These are phyloP conservation scores for Zygosaccharomyces gambellarensis DNA, from an alignment of 805 yeast species.

Conservation along the genomic window DNA sequence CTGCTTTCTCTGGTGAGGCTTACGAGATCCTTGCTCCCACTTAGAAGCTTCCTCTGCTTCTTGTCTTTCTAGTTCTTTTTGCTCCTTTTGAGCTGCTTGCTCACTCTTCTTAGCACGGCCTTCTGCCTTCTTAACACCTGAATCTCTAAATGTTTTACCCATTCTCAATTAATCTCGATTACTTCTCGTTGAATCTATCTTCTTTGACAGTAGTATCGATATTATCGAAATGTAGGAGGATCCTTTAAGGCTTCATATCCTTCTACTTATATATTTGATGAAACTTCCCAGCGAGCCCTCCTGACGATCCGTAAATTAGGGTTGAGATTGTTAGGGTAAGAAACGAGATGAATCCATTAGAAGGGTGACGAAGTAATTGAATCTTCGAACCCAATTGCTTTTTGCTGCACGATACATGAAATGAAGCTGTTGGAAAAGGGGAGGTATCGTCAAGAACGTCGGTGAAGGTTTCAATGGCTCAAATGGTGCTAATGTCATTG, in stretches of 20 bases:
- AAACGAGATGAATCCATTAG: background rate
- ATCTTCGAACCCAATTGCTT: background rate
- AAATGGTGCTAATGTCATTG: too few relatives aligned
- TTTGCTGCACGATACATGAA: background rate
- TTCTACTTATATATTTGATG: background rate
- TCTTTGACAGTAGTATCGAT: too few relatives aligned
- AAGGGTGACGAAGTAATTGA: background rate
- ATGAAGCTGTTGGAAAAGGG: background rate
- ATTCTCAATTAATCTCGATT: conserved; percentile 9
- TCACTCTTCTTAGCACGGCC: conserved; percentile 34
- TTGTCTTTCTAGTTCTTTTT: conserved; percentile 19
- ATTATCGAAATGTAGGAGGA: too few relatives aligned
- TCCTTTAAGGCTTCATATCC: too few relatives aligned
- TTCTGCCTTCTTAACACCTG: conserved; percentile 35
- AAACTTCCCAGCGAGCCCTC: background rate
- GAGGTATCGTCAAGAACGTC: background rate
- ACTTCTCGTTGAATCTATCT: too few relatives aligned
- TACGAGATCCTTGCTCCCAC: conserved; percentile 33
- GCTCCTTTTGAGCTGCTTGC: conserved; percentile 28
- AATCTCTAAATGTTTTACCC: conserved; percentile 37
- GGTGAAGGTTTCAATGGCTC: too few relatives aligned
- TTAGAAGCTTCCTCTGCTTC: conserved; percentile 34
- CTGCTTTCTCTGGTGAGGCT: conserved; percentile 23
- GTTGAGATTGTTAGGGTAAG: background rate
- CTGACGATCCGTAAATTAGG: background rate